phyloP scores from a whole-genome alignment of 2,329 filamentous ascomycete species.

The Huntiella abstrusa region DNA sequence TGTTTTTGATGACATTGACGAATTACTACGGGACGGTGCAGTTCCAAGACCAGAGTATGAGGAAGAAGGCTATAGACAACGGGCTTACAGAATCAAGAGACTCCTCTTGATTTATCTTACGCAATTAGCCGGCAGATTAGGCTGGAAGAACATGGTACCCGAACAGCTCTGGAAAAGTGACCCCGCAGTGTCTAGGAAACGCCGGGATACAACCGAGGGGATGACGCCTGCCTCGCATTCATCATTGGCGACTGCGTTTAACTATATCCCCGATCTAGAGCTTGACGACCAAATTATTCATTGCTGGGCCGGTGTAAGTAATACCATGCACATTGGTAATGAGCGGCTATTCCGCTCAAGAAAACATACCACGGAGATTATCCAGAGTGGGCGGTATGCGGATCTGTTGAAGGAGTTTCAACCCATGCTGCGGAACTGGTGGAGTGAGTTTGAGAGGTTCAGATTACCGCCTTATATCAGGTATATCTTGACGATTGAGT shows the following conservation, averaged over 20 bases:
- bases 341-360: conserved; percentile 73
- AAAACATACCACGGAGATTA: conserved; percentile 73
- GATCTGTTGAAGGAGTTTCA: conserved; percentile 65
- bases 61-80: conserved; percentile 57
- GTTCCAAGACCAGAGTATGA: conserved; percentile 48
- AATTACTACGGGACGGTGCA: conserved; percentile 39
- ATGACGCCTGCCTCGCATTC: conserved; percentile 43
- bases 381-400: conserved; percentile 70
- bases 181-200: conserved; percentile 33
- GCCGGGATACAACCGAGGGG: conserved; percentile 29
- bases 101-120: conserved; percentile 80
- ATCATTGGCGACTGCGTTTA: conserved; percentile 38
- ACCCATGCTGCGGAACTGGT: conserved; percentile 62
- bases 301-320: conserved; percentile 87
- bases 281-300: conserved; percentile 55
- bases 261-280: conserved; percentile 47
- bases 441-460: conserved; percentile 62
- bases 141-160: conserved; percentile 86
- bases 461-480: conserved; percentile 45
- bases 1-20: conserved; percentile 80
- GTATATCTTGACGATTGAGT: conserved; percentile 80
- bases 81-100: conserved; percentile 65
- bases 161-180: conserved; percentile 41
- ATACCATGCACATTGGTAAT: conserved; percentile 81
- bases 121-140: conserved; percentile 80